Conservation (phyloP, 2,329 filamentous ascomycete species). For the Blumeria hordei region DNA sequence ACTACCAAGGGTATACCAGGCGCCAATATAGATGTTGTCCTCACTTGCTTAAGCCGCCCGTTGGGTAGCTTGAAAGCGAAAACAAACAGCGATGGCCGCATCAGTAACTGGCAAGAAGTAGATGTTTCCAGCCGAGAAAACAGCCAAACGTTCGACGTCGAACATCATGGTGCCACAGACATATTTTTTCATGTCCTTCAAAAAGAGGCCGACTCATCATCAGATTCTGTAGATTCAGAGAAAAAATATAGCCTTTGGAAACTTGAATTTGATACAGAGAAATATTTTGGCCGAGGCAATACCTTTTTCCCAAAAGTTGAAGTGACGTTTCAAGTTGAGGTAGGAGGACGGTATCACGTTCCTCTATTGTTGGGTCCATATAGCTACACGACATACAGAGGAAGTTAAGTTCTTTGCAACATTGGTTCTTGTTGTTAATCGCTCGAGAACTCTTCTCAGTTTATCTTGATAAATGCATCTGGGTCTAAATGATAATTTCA, state of each 20-base stretch:
- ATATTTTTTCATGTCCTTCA: neutral
- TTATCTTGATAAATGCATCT: too few species aligned
- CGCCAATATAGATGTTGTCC: conserved; percentile 34
- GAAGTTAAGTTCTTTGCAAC: conserved; percentile 25
- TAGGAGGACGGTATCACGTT: conserved; percentile 51
- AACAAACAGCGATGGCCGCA: conserved; percentile 55
- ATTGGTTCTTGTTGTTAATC: too few species aligned
- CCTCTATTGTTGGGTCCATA: conserved; percentile 55
- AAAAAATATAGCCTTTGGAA: conserved; percentile 26
- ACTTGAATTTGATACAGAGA: conserved; percentile 46
- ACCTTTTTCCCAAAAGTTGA: conserved; percentile 33
- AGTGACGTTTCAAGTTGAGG: conserved; percentile 25
- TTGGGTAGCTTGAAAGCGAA: conserved; percentile 31
- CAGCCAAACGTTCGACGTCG: neutral
- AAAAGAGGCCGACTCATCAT: neutral
- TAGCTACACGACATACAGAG: conserved; percentile 63
- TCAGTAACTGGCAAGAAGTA: conserved; percentile 31
- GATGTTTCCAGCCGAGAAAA: neutral
- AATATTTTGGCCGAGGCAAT: conserved; percentile 41
- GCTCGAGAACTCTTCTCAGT: too few species aligned
- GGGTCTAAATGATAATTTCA: too few species aligned
- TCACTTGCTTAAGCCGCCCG: conserved; percentile 13
- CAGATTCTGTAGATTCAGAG: conserved; percentile 9
- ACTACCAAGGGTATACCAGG: conserved; percentile 51
- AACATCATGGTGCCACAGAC: neutral